Base-by-base conservation (phyloP, 2,329 filamentous ascomycete species). In the Penicillium sp. region DNA sequence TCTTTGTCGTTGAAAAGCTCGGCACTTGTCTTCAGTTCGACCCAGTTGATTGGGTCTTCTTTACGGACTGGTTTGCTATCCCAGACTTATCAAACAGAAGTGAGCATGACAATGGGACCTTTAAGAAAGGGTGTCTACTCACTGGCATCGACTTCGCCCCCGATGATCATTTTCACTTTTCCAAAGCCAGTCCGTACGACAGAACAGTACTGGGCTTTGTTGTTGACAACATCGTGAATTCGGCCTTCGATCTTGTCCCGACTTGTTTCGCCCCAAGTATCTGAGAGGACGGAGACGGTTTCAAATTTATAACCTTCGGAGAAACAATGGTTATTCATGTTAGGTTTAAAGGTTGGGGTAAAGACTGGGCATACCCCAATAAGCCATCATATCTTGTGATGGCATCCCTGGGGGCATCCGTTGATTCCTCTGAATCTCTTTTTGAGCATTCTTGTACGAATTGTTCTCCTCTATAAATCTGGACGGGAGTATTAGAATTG, bases 381-480 rank as follows among this genome's bases (percentile, higher is more conserved):
- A 99, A 50, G 87, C 85, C 91, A 97, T 97, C 61, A 92, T 79
- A 57, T 94, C 88, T 51, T 88, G 86, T 0, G 89, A 83, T 68
- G 80, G 77, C 66, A 79, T 75, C 62, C 84, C 76, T 65, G 81
- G 74, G 59, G 79, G 75, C 59, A 76, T 72, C 52, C 70, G 67
- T 65, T 76, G 79, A 62, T 71, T 71, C 21, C 67, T 79, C 71
- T 91, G 87, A 30, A 79, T 77, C 59, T 77, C 73, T 62, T 84
- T 82, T 12, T 84, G 82, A 1, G 81, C 79, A 48, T 85, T 75
- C 66, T 91, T 93, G 67, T 86, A 87, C 16, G 77, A 77, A 67
- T 95, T 86, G 70, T 96, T 89, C 67, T 99, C 94, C 73, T 99
- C 94, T 62, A 99, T 89, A 74, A 93, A 97, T 57, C 90, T 95